These are phyloP conservation scores for Tagetes patula DNA, from an alignment of 129 eudicot genomes.

Conservation along the genomic window DNA sequence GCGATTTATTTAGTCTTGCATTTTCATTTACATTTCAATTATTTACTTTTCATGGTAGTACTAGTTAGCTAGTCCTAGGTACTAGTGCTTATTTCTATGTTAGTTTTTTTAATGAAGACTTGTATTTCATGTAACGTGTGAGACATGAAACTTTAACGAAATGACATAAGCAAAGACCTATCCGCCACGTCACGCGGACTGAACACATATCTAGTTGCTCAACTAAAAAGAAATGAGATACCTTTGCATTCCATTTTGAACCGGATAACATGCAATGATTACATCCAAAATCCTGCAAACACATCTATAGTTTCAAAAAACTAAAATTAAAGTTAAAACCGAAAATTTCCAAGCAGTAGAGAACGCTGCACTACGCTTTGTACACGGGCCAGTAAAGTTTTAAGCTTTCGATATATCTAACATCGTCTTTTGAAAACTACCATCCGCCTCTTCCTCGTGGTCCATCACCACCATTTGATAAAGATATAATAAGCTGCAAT, in stretches of 20 bases:
- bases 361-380: conserved; percentile 35
- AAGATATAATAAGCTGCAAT: conserved; percentile 54
- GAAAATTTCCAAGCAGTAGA: conserved; percentile 28
- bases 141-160: neutral
- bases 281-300: conserved; percentile 25
- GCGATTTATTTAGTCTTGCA: too few species aligned
- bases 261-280: conserved; percentile 21
- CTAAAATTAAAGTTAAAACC: conserved; percentile 9
- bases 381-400: conserved; percentile 26
- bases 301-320: conserved; percentile 19
- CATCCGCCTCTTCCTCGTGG: conserved; percentile 22
- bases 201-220: neutral
- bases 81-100: too few species aligned
- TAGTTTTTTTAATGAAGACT: too few species aligned
- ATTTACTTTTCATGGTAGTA: too few species aligned
- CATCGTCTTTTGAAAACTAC: conserved; percentile 10
- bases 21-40: too few species aligned
- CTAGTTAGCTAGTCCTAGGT: too few species aligned
- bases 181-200: neutral
- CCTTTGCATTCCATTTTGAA: conserved; percentile 8
- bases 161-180: neutral
- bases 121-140: too few species aligned
- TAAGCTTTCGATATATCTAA: conserved; percentile 16
- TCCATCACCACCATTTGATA: conserved; percentile 42
- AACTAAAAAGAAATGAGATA: conserved; percentile 12